Percentiles rank a stretch among this genome's conserved stretches.
phyloP scores from a whole-genome alignment of 2,329 filamentous ascomycete genomes.

The Diaporthe vaccinii region DNA sequence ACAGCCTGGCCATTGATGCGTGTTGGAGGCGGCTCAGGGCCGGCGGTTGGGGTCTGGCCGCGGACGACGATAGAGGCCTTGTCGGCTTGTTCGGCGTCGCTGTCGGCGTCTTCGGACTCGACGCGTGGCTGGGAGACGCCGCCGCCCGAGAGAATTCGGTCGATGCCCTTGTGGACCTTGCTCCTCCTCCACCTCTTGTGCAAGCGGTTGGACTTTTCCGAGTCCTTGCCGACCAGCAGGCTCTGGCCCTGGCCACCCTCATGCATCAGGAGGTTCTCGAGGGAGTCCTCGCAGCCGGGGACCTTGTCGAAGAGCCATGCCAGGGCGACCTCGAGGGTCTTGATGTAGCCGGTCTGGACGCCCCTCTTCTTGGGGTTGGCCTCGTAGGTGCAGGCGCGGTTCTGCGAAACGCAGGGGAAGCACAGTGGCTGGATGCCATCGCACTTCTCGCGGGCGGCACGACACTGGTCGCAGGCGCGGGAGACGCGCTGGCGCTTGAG shows the following conservation, averaged over 20 bases:
- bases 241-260: constrained; percentile 57
- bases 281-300: constrained; percentile 69
- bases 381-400: constrained; percentile 78
- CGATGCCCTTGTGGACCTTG: constrained; percentile 72
- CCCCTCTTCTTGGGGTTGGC: constrained; percentile 82
- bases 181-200: constrained; percentile 75
- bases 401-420: constrained; percentile 74
- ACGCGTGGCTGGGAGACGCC: constrained; percentile 49
- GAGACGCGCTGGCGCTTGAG: constrained; percentile 75
- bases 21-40: constrained; percentile 2
- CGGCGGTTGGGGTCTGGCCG: neutral
- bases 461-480: constrained; percentile 77
- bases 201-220: constrained; percentile 66
- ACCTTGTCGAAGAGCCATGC: constrained; percentile 76
- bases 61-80: constrained; percentile 19
- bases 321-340: constrained; percentile 77
- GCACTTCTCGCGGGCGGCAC: constrained; percentile 78
- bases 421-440: constrained; percentile 77
- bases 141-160: constrained; percentile 68
- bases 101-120: constrained; percentile 51
- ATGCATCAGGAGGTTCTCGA: constrained; percentile 67
- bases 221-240: constrained; percentile 66
- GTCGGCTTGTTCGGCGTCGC: constrained; percentile 45
- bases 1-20: neutral
- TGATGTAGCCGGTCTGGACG: constrained; percentile 84